A percentile compares a stretch with the other conserved stretches of the same genome.
These are phyloP conservation scores for Penicillium longicatenatum DNA, from an alignment of 495 filamentous ascomycete genomes.

Conservation along the genomic window DNA sequence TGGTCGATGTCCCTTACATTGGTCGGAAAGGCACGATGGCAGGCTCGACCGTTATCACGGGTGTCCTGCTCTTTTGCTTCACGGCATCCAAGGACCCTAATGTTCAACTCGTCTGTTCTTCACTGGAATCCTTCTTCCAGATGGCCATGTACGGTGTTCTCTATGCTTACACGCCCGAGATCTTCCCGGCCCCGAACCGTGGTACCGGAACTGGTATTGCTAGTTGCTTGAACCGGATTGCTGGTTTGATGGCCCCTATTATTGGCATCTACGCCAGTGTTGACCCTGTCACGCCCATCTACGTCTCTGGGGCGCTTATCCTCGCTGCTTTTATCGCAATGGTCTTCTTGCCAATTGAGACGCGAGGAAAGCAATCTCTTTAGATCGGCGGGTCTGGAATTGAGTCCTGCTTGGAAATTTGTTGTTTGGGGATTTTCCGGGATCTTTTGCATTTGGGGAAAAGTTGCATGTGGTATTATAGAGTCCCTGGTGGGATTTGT, in stretches of 20 bases:
- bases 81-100: constrained; percentile 44
- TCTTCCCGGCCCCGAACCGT: constrained; percentile 56
- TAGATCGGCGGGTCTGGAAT: constrained; percentile 11
- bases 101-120: constrained; percentile 48
- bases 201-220: constrained; percentile 57
- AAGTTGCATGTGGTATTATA: not conserved
- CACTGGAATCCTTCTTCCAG: constrained; percentile 55
- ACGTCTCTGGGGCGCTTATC: constrained; percentile 44
- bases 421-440: not conserved
- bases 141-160: constrained; percentile 58
- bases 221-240: constrained; percentile 53
- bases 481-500: too few relatives aligned
- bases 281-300: constrained; percentile 46
- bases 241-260: constrained; percentile 53
- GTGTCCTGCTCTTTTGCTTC: constrained; percentile 54
- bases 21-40: constrained; percentile 59
- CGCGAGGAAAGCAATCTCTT: constrained; percentile 42
- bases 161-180: constrained; percentile 58
- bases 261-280: constrained; percentile 46
- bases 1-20: constrained; percentile 51
- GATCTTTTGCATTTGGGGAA: not conserved
- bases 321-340: constrained; percentile 47
- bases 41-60: constrained; percentile 48
- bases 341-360: constrained; percentile 50
- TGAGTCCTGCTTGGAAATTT: not conserved